phyloP scores from a whole-genome alignment of 2,329 filamentous ascomycete species.

The Cytospora paraplurivora region DNA sequence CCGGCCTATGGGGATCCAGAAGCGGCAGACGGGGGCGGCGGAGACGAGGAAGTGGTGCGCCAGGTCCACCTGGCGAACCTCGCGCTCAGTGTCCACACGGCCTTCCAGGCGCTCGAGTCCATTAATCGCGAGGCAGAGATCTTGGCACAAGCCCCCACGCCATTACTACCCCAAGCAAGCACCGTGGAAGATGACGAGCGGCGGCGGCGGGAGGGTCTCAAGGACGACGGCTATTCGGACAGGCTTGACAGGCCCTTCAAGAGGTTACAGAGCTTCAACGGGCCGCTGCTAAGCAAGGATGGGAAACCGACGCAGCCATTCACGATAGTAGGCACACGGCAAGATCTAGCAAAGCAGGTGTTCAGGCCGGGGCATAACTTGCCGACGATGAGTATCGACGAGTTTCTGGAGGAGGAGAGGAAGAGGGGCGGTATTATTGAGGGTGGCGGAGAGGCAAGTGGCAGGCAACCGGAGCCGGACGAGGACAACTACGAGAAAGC shows the following conservation, averaged over 20 bases:
- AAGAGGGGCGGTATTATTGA: slow-evolving; percentile 85
- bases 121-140: slow-evolving; percentile 84
- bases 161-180: slow-evolving; percentile 45
- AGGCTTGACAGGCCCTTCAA: slow-evolving; percentile 69
- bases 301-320: slow-evolving; percentile 92
- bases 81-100: slow-evolving; percentile 71
- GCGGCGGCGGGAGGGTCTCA: slow-evolving; percentile 36
- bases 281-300: slow-evolving; percentile 71
- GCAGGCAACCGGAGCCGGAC: slow-evolving; percentile 70
- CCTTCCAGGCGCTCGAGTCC: slow-evolving; percentile 86
- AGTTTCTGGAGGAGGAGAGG: slow-evolving; percentile 92
- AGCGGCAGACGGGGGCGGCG: slow-evolving; percentile 63
- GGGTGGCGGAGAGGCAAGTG: slow-evolving; percentile 79
- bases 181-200: slow-evolving; percentile 51
- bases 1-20: slow-evolving; percentile 54
- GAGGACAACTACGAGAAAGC: slow-evolving; percentile 89
- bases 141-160: slow-evolving; percentile 70
- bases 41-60: slow-evolving; percentile 83
- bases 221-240: slow-evolving; percentile 60
- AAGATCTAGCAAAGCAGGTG: slow-evolving; percentile 75
- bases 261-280: slow-evolving; percentile 47
- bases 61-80: slow-evolving; percentile 77
- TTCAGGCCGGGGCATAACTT: slow-evolving; percentile 91
- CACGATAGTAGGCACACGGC: slow-evolving; percentile 76
- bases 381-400: slow-evolving; percentile 96